Conservation (phyloP, 805 yeast species). For the Candida ovalis region DNA sequence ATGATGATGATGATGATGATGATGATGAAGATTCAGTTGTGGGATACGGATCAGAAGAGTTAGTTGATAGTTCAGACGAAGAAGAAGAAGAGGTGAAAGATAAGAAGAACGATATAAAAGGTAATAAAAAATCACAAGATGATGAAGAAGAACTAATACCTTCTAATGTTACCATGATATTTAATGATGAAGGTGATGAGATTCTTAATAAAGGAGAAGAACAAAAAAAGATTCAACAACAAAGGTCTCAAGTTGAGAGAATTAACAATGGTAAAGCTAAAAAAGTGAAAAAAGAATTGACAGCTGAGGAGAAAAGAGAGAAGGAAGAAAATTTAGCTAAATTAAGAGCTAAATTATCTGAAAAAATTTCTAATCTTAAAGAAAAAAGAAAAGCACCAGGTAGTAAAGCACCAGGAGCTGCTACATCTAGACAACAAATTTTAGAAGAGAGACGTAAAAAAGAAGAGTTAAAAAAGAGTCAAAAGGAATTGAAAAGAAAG, state of each 20-base stretch:
- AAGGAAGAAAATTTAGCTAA: conserved; percentile 56
- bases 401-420: conserved; percentile 72
- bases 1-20: conserved; percentile 46
- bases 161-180: conserved; percentile 37
- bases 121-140: not conserved
- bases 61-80: conserved; percentile 8
- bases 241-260: conserved; percentile 5
- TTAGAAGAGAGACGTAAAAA: conserved; percentile 59
- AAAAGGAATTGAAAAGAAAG: conserved; percentile 21
- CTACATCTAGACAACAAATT: conserved; percentile 77
- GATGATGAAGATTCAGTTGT: conserved; percentile 1
- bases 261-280: conserved; percentile 4
- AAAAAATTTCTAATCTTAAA: conserved; percentile 63
- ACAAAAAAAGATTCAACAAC: conserved; percentile 6
- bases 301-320: conserved; percentile 47
- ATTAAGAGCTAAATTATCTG: conserved; percentile 74
- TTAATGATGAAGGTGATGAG: conserved; percentile 72
- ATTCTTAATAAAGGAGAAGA: conserved; percentile 23
- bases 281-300: conserved; percentile 24
- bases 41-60: conserved; percentile 10
- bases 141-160: conserved; percentile 12
- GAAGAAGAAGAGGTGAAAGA: conserved; percentile 11
- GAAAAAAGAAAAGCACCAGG: conserved; percentile 93
- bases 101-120: not conserved
- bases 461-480: conserved; percentile 34